A percentile compares a stretch with the other conserved stretches of the same genome.
Conservation (phyloP, 2,329 filamentous ascomycete genomes). For the Davidsoniella neocaledoniae region DNA sequence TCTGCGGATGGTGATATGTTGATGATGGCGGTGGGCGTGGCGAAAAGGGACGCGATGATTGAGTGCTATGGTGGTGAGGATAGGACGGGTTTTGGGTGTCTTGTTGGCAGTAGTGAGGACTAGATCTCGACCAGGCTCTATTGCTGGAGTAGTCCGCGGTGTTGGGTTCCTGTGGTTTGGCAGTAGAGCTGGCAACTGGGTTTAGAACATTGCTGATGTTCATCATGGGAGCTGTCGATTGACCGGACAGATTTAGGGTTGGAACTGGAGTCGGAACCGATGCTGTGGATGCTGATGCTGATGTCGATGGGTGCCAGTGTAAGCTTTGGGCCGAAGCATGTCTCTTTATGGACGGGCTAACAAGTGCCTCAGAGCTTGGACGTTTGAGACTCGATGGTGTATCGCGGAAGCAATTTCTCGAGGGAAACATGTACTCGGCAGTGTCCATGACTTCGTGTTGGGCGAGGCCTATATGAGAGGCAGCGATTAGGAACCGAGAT, state of each 20-base stretch:
- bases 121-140: no score
- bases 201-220: not conserved
- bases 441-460: not conserved
- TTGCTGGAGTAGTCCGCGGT: no score
- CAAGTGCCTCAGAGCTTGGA: not conserved
- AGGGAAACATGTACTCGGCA: not conserved
- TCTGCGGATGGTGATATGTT: not conserved
- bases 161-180: no score
- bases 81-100: no score
- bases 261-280: not conserved
- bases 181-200: not conserved
- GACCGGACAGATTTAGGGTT: not conserved
- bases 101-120: no score
- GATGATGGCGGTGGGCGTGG: no score
- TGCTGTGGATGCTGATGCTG: not conserved
- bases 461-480: not conserved
- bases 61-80: no score
- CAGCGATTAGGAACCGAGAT: not conserved
- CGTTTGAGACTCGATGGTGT: not conserved
- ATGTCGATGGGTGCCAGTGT: not conserved
- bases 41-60: no score
- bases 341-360: not conserved
- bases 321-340: not conserved
- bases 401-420: not conserved
- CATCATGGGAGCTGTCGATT: not conserved